A percentile compares a stretch with the other conserved stretches of the same genome.
These are phyloP conservation scores for Ricinus communis DNA, from an alignment of 345 rosid species.

Conservation along the genomic window DNA sequence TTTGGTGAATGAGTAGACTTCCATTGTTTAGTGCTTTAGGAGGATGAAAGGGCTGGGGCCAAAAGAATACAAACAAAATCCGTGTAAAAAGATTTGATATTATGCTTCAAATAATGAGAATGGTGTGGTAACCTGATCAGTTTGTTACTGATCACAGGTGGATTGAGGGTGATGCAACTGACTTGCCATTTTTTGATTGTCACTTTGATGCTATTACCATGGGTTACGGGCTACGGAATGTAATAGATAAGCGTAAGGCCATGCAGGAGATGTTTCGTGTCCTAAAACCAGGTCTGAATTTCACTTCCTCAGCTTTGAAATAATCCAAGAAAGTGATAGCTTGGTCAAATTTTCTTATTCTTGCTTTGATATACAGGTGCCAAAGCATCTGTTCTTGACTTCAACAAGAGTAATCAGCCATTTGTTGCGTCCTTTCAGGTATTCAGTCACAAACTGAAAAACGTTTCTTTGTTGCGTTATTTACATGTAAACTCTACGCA, in stretches of 20 bases:
- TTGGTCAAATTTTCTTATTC: constrained; percentile 2
- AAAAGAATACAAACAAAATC: too few relatives aligned
- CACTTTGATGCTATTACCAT: constrained; percentile 77
- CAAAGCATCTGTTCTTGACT: constrained; percentile 72
- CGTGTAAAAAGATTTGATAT: too few relatives aligned
- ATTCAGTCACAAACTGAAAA: constrained; percentile 1
- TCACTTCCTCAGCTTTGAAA: constrained; percentile 2
- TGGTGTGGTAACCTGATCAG: background rate
- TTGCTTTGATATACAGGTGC: constrained; percentile 50
- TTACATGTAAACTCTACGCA: background rate
- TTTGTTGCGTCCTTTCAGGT: constrained; percentile 67
- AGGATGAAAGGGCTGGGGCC: background rate
- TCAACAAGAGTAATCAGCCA: constrained; percentile 61
- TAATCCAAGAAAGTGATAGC: background rate
- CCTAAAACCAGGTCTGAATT: constrained; percentile 63
- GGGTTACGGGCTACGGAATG: constrained; percentile 85
- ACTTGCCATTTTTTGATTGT: constrained; percentile 69
- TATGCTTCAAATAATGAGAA: background rate
- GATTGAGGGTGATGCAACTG: constrained; percentile 80
- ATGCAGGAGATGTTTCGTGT: constrained; percentile 71
- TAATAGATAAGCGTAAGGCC: constrained; percentile 58
- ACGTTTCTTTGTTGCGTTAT: background rate
- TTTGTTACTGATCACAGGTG: constrained; percentile 41
- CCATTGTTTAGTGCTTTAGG: background rate
- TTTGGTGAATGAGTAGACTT: constrained; percentile 4